Evolutionary conservation across 176 grass and related monocot species (phyloP).

Genomic region (Triticum turgidum): DNA sequence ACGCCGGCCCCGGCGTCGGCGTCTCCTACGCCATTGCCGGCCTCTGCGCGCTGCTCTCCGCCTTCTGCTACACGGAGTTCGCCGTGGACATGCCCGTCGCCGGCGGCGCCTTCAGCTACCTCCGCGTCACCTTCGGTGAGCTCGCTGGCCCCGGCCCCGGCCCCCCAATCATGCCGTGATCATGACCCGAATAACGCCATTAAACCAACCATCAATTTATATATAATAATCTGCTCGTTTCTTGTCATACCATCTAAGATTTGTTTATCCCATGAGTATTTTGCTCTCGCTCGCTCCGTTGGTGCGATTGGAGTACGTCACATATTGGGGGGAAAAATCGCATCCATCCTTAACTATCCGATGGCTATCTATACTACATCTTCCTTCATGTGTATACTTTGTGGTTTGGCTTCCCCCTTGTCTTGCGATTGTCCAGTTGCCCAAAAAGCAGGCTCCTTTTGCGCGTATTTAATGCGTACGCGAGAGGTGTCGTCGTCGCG

Average conservation of each 20-base stretch:
- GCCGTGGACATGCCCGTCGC: conserved; percentile 88
- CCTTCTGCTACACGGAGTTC: conserved; percentile 99
- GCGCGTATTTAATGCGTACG: background rate
- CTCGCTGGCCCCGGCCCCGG: background rate
- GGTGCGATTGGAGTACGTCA: conserved; percentile 17
- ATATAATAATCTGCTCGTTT: background rate
- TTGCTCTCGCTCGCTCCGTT: background rate
- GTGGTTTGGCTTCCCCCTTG: background rate
- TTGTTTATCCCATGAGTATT: background rate
- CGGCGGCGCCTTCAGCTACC: conserved; percentile 70
- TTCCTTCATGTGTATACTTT: background rate
- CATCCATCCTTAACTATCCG: background rate
- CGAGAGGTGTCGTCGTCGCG: background rate
- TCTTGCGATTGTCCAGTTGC: background rate
- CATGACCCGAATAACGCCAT: background rate
- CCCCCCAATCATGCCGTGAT: background rate
- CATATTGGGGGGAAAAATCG: background rate
- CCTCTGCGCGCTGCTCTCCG: conserved; percentile 80
- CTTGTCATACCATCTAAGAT: background rate
- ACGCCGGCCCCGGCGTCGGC: conserved; percentile 37
- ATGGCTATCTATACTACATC: background rate
- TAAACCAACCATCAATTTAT: background rate
- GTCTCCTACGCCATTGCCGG: conserved; percentile 93
- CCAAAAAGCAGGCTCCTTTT: conserved; percentile 16
- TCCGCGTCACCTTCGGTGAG: conserved; percentile 93